A percentile compares a stretch with the other conserved stretches of the same genome.
These are phyloP conservation scores for Diaporthe aspalathi DNA, from an alignment of 2,329 filamentous ascomycete species.

Conservation along the genomic window DNA sequence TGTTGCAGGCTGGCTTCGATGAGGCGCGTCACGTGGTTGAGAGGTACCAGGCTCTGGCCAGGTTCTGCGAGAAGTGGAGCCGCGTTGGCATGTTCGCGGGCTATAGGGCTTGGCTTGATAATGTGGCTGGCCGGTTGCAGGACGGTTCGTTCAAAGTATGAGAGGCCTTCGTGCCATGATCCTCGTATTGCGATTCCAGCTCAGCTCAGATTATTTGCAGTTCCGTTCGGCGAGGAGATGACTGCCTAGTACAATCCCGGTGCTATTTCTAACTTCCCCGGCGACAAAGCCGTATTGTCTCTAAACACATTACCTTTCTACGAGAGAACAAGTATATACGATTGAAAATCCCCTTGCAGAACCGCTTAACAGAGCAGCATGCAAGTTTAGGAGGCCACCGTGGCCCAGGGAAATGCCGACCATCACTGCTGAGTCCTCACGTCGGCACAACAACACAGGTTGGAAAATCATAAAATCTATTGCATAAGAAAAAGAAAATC, in stretches of 20 bases:
- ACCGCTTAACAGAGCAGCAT: not conserved
- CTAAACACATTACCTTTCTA: not conserved
- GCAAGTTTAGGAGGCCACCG: not conserved
- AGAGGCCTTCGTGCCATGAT: not conserved
- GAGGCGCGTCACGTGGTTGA: constrained; percentile 46
- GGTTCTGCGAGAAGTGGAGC: constrained; percentile 56
- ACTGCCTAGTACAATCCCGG: not conserved
- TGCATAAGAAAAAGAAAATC: not conserved
- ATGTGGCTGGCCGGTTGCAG: not conserved
- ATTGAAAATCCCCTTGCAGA: not conserved
- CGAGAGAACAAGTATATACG: not conserved
- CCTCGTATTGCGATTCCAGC: not conserved
- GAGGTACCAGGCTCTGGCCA: constrained; percentile 53
- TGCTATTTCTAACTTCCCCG: not conserved
- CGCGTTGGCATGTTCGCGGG: constrained; percentile 59
- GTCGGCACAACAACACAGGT: not conserved
- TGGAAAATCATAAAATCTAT: constrained; percentile 1
- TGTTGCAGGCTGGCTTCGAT: constrained; percentile 39
- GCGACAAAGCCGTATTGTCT: not conserved
- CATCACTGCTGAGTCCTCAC: too few species aligned
- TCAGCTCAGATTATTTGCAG: not conserved
- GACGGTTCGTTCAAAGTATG: not conserved
- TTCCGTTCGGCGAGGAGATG: not conserved
- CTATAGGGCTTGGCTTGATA: constrained; percentile 56
- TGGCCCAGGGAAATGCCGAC: too few species aligned